A percentile compares a stretch with the other conserved stretches of the same genome.
phyloP scores from a whole-genome alignment of 1,284 basidiomycete genomes.

The Leccinum huronense region DNA sequence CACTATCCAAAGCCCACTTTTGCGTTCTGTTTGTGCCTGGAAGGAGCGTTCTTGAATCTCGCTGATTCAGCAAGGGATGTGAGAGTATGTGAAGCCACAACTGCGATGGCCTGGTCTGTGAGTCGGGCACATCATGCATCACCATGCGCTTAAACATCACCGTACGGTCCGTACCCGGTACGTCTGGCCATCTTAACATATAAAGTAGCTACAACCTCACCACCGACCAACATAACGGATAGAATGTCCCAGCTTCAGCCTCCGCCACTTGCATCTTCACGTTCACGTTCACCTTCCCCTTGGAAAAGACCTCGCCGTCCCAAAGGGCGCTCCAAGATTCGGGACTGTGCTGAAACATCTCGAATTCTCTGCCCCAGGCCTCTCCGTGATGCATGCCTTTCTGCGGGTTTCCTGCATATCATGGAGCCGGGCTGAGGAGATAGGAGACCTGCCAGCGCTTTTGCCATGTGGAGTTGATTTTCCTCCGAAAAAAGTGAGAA shows the following conservation, averaged over 20 bases:
- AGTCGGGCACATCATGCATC: not conserved
- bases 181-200: not conserved
- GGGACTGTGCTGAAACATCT: slow-evolving; percentile 33
- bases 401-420: slow-evolving; percentile 24
- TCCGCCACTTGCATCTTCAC: slow-evolving; percentile 2
- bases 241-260: not conserved
- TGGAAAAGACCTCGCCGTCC: slow-evolving; percentile 32
- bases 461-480: slow-evolving; percentile 34
- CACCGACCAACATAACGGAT: slow-evolving; percentile 26
- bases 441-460: slow-evolving; percentile 35
- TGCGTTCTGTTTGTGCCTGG: not conserved
- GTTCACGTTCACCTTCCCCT: slow-evolving; percentile 30
- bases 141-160: not conserved
- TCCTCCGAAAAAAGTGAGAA: slow-evolving; percentile 42
- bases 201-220: slow-evolving; percentile 23
- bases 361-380: not conserved
- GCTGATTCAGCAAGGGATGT: not conserved
- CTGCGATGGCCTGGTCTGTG: not conserved
- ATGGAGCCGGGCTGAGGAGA: slow-evolving; percentile 32
- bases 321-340: slow-evolving; percentile 35
- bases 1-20: not conserved
- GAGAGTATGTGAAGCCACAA: not conserved
- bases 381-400: slow-evolving; percentile 1
- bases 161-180: no score
- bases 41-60: not conserved